Evolutionary conservation across 345 rosid genomes (phyloP), one percentile per base, ranked within the genome.

Genomic region (Aquilaria malaccensis): DNA sequence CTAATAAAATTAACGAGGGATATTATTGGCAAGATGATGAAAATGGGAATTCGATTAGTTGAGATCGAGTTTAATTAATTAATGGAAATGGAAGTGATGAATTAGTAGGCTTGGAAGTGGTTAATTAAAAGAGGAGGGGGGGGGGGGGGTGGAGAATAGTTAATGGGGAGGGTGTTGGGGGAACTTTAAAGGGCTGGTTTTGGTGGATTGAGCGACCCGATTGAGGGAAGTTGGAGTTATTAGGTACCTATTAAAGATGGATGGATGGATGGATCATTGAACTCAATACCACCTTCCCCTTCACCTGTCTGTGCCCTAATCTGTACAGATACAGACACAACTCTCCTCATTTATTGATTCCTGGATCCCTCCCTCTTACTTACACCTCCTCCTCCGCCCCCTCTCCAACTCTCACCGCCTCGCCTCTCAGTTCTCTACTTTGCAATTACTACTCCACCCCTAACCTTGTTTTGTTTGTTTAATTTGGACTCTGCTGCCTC

Each of bases 171-270:
- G 13, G 58, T 72, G 58, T 64, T 64, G 58, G 52, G 65, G 55
- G 52, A 56, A 67, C 69, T 58, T 72, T 52, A 63, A 69, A 67
- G 50, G 67, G 57, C 56, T 31, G 50, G 67, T 61, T 61, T 31
- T 46, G 47, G 71, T 71, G 54, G 65, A 67, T 47, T 45, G 69
- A 74, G 78, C 71, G 88, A 74, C 62, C 77, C 70, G 69, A 68
- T 68, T 63, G 79, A 22, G 71, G 43, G 82, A 77, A 77, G 81
- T 67, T 70, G 83, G 77, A 78, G 83, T 78, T 78, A 77, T 75
- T 69, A 45, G 56, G 59, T 58, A 37, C 43, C 43, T 50, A 61
- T 65, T 68, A 72, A 79, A 61, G 59, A 62, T 70, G 22, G 61
- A 68, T 68, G 50, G 70, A 37, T 37, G 22, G 61, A 68, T 68